Base-by-base conservation (phyloP, 140 eudicot genomes). In the Oenanthe javanica region DNA sequence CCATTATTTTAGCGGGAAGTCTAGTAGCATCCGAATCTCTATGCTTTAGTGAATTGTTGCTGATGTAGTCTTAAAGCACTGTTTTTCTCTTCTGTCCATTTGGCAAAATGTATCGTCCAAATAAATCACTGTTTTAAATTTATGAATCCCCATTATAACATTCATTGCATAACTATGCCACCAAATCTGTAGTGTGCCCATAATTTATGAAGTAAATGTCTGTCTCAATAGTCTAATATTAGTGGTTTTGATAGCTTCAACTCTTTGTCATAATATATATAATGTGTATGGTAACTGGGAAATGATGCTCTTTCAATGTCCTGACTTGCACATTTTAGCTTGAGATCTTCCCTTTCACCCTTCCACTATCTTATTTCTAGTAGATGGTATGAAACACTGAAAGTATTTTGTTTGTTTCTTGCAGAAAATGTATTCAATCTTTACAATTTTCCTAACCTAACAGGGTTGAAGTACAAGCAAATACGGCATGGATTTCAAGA, bases 381-480 rank as follows among this genome's bases (percentile, higher is more conserved):
- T 36, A 40, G 42, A 49, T 82, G 75, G 71, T 72, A 47, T 52
- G 43, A 5, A 75, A 75, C 15, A 69, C 74, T 80, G 38, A 79
- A 64, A 59, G 27, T 48, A 47, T 25, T 31, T 12, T 77, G 83
- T 43, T 83, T 77, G 54, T 43, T 45, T 83, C 23, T 71, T 78
- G 92, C 97, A 95, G 99, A 95, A 86, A 92, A 95, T 80, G 99
- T 95, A 50, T 95, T 95, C 91, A 92, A 91, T 83, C 92, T 95
- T 83, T 81, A 89, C 83, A 85, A 86, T 87, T 91, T 95, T 80
- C 97, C 99, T 51, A 85, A 91, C 84, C 82, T 95, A 83, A 87
- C 86, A 6, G 97, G 97, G 64, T 72, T 89, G 77, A 90, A 77
- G 71, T 95, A 92, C 82, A 81, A 87, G 85, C 96, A 89, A 63